A percentile compares a stretch with the other conserved stretches of the same genome.
phyloP scores from a whole-genome alignment of 352 stramenopile genomes.

The Globisporangium echinulatum region DNA sequence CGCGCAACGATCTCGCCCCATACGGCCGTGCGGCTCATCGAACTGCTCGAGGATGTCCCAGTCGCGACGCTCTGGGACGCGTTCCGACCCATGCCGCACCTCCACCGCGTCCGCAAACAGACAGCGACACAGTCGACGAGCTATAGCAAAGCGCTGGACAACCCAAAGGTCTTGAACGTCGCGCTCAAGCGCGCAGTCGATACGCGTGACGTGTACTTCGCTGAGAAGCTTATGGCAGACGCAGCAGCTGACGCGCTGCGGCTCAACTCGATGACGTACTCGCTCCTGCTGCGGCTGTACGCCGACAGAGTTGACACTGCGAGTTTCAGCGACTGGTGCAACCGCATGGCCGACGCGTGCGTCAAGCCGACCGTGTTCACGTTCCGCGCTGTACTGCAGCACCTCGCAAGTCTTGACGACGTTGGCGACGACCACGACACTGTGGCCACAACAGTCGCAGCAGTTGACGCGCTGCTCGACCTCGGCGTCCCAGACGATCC shows the following conservation, averaged over 20 bases:
- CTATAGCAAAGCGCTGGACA: constrained; percentile 13
- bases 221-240: constrained; percentile 44
- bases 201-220: constrained; percentile 37
- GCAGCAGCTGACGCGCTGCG: constrained; percentile 25
- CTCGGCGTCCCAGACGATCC: neutral
- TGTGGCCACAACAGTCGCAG: neutral
- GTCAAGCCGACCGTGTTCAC: constrained; percentile 48
- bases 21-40: constrained; percentile 40
- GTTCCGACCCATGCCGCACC: constrained; percentile 36
- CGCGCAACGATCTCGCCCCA: constrained; percentile 35
- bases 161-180: constrained; percentile 47
- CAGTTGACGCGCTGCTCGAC: constrained; percentile 26
- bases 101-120: constrained; percentile 34
- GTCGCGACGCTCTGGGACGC: constrained; percentile 46
- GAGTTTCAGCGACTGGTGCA: constrained; percentile 42
- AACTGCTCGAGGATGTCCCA: constrained; percentile 31
- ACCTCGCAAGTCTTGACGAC: constrained; percentile 19
- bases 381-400: constrained; percentile 41
- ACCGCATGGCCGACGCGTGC: constrained; percentile 29
- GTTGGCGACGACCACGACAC: no score
- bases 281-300: constrained; percentile 62
- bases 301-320: constrained; percentile 34
- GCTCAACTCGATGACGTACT: constrained; percentile 71
- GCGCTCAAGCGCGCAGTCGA: constrained; percentile 52
- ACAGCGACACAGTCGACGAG: neutral